phyloP scores from a whole-genome alignment of 2,329 filamentous ascomycete genomes.

The Trichoderma atrobrunneum region DNA sequence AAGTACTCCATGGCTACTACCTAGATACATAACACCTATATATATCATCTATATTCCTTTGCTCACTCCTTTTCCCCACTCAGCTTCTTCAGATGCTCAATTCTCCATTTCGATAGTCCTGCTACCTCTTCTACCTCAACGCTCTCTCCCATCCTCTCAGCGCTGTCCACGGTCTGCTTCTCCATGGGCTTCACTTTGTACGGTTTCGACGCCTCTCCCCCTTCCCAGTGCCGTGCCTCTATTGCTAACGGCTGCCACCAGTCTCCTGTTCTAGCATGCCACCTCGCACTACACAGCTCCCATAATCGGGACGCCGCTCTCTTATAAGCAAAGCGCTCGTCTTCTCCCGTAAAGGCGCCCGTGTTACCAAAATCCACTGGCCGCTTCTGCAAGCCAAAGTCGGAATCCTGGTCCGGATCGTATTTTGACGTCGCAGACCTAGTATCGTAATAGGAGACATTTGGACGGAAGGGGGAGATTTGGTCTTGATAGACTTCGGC shows the following conservation, averaged over 20 bases:
- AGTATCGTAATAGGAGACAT: conserved; percentile 64
- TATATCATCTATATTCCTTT: not conserved
- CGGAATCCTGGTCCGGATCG: conserved; percentile 56
- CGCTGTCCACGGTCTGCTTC: conserved; percentile 22
- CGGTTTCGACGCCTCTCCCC: conserved; percentile 30
- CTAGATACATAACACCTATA: not conserved
- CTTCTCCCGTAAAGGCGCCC: conserved; percentile 71
- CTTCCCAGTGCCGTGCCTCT: conserved; percentile 67
- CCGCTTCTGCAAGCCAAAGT: conserved; percentile 44
- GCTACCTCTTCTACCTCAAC: conserved; percentile 38
- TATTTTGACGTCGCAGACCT: conserved; percentile 46
- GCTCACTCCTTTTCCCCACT: not conserved
- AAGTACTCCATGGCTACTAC: not conserved
- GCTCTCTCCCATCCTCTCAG: conserved; percentile 35
- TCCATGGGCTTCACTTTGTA: conserved; percentile 13
- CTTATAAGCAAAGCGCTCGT: conserved; percentile 79
- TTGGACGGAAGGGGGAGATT: conserved; percentile 73
- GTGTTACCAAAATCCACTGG: conserved; percentile 65
- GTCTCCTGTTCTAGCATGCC: conserved; percentile 62
- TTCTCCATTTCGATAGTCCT: conserved; percentile 39
- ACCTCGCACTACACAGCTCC: conserved; percentile 73
- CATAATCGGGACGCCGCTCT: conserved; percentile 73
- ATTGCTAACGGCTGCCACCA: conserved; percentile 71
- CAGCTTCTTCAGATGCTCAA: conserved; percentile 34
- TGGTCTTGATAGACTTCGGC: conserved; percentile 75